These are phyloP conservation scores for Ganoderma resinaceum DNA, from an alignment of 1,284 basidiomycete genomes.

Conservation along the genomic window DNA sequence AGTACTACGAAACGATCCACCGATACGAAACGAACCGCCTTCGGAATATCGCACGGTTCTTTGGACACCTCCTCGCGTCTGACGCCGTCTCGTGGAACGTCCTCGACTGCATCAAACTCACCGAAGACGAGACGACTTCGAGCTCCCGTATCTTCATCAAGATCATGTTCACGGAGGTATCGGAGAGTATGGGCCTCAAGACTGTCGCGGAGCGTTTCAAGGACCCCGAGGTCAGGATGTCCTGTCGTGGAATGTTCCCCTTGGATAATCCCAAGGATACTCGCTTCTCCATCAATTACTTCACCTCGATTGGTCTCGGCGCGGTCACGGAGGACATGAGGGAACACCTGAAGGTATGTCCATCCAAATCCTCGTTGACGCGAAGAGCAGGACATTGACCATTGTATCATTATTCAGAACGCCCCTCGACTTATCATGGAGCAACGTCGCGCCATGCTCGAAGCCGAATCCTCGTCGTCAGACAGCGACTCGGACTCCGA, in stretches of 20 bases:
- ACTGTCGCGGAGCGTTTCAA: constrained; percentile 85
- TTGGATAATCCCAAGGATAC: constrained; percentile 97
- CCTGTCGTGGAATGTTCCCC: constrained; percentile 91
- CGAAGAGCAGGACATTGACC: constrained; percentile 9
- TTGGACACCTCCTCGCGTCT: constrained; percentile 87
- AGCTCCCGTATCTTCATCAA: constrained; percentile 98
- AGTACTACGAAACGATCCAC: constrained; percentile 97
- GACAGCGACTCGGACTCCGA: constrained; percentile 52
- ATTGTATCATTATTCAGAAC: constrained; percentile 57
- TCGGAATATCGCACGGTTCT: constrained; percentile 96
- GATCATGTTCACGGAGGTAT: constrained; percentile 94
- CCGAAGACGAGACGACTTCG: constrained; percentile 97
- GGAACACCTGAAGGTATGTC: constrained; percentile 87
- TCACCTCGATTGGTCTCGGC: constrained; percentile 93
- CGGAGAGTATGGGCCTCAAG: constrained; percentile 92
- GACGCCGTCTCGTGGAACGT: constrained; percentile 93
- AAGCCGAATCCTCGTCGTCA: constrained; percentile 74
- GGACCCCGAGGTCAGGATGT: constrained; percentile 81
- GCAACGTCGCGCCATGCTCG: constrained; percentile 86
- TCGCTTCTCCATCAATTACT: constrained; percentile 98
- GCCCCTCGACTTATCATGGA: constrained; percentile 92
- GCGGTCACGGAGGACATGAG: constrained; percentile 95
- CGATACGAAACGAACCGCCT: constrained; percentile 98
- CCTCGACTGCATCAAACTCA: constrained; percentile 89
- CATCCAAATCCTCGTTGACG: constrained; percentile 14